Percentiles rank a stretch among this genome's conserved stretches.
Conservation (phyloP, 345 rosid species). For the Carallia pectinifolia region DNA sequence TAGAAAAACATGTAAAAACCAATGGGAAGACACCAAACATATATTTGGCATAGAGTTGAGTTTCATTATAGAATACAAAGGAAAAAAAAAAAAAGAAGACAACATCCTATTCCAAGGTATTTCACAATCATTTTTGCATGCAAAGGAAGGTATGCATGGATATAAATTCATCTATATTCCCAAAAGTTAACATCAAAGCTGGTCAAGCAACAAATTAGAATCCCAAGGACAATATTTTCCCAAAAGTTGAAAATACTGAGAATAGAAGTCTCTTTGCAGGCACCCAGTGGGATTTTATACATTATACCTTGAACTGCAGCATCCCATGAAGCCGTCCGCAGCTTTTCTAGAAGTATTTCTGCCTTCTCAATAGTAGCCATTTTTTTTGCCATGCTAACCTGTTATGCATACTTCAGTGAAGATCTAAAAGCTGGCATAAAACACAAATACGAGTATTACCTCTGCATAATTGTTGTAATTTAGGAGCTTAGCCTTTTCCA, state of each 20-base stretch:
- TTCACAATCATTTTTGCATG: too few relatives aligned
- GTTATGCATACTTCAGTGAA: constrained; percentile 24
- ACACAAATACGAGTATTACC: constrained; percentile 40
- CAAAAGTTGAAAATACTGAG: constrained; percentile 1
- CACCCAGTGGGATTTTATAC: constrained; percentile 7
- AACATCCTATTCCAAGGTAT: too few relatives aligned
- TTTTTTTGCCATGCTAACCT: constrained; percentile 95
- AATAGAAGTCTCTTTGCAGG: neutral
- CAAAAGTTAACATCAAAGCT: too few relatives aligned
- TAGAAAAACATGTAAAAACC: neutral
- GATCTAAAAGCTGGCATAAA: constrained; percentile 4
- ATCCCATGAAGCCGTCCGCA: constrained; percentile 81
- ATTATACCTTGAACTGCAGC: constrained; percentile 78
- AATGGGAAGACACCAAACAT: neutral
- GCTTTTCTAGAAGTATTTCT: constrained; percentile 75
- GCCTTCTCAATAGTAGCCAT: constrained; percentile 94
- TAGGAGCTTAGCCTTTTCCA: constrained; percentile 80
- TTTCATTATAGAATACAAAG: neutral
- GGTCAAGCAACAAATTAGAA: too few relatives aligned
- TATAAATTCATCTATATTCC: too few relatives aligned
- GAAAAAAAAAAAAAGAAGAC: neutral
- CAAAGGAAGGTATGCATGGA: neutral
- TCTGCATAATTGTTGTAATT: constrained; percentile 81
- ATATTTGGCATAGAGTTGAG: neutral
- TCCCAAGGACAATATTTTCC: constrained; percentile 2